Conservation (phyloP, 352 stramenopile species). For the Pythium grandisporangium region DNA sequence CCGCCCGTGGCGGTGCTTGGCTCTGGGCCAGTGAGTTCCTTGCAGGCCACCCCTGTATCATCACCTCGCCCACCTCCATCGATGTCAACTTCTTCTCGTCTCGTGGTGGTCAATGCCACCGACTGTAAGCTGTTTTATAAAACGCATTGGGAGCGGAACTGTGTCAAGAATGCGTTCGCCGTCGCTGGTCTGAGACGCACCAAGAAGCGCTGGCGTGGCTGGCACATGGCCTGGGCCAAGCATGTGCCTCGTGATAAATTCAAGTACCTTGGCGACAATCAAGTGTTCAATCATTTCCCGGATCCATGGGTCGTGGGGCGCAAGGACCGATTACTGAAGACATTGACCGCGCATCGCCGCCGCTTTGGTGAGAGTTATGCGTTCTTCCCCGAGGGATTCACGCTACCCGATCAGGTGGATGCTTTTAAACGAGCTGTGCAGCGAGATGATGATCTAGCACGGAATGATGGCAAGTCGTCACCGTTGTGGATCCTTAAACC, state of each 20-base stretch:
- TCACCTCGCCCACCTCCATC: background rate
- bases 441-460: background rate
- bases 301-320: conserved; percentile 86
- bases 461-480: background rate
- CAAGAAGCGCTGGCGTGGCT: conserved; percentile 41
- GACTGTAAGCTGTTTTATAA: conserved; percentile 58
- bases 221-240: conserved; percentile 64
- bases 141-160: conserved; percentile 89
- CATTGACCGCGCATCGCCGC: conserved; percentile 42
- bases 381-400: conserved; percentile 83
- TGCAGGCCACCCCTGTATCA: no score
- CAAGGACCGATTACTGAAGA: conserved; percentile 85
- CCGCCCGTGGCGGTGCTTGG: no score
- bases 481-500: conserved; percentile 87
- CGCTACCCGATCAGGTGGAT: conserved; percentile 65
- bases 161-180: conserved; percentile 87
- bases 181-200: conserved; percentile 60
- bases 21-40: no score
- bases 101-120: conserved; percentile 30
- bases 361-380: conserved; percentile 50
- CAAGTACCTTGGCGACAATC: conserved; percentile 30
- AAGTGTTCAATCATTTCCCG: conserved; percentile 87
- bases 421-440: conserved; percentile 29
- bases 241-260: conserved; percentile 58
- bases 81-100: conserved; percentile 1